Base-by-base conservation (phyloP, 2,329 filamentous ascomycete genomes). In the Diaporthe longicolla region DNA sequence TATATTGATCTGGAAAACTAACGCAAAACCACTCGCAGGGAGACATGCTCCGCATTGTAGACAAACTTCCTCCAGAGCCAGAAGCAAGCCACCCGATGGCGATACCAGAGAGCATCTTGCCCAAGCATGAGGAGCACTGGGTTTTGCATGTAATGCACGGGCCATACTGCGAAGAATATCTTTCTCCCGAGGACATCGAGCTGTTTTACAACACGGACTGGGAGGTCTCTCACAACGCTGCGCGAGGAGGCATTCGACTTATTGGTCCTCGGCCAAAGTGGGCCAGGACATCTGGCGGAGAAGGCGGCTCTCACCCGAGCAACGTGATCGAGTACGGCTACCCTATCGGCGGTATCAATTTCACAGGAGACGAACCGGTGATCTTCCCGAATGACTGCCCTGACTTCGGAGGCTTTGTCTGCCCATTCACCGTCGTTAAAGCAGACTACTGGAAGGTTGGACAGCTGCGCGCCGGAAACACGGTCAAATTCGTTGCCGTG, bases 371-470 rank as follows among this genome's bases (percentile, higher is more conserved):
- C 73, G 88, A 89, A 48, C 86, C 89, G 2, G 88, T 88, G n/a
- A 87, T 92, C 24, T 90, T 92, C 65, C 86, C 89, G 0, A 83
- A 88, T 7, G 90, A 92, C 77, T 86, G 86, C 68, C 90, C 90
- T 0, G 89, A 91, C 76, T 87, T 92, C 73, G 90, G 90, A 9
- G 90, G 90, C 0, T 91, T 92, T 74, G 84, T 90, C 0, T 89
- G 86, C 43, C 87, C 84, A 17, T 86, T 87, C 2, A 92, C 89
- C 0, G 84, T 91, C 17, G 84, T 90, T 40, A 87, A 86, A 73
- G 89, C 86, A 1, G 89, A 91, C 68, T 85, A 87, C 77, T 92
- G 89, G 89, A 90, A 91, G 77, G 78, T 92, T 15, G 90, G 90
- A 0, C 90, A 92, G 78, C 81, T 92, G 37, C 89, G 89, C 75